Evolutionary conservation across 2,329 filamentous ascomycete genomes (phyloP).

Genomic region (Penicillium sp.): DNA sequence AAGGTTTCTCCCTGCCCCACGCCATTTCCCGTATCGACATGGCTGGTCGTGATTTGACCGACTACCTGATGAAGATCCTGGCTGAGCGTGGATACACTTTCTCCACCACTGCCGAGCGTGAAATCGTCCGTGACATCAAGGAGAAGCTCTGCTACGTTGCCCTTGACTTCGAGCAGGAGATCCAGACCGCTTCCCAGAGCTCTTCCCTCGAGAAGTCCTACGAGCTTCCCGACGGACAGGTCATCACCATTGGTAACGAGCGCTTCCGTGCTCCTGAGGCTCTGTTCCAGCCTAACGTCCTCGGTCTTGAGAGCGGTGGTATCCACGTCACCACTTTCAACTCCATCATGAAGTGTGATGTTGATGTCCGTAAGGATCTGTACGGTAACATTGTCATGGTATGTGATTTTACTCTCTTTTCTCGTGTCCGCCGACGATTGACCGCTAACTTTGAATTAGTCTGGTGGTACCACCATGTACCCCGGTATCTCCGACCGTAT

Average conservation of each 20-base stretch:
- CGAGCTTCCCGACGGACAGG: slow-evolving; percentile 98
- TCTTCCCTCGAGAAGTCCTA: slow-evolving; percentile 99
- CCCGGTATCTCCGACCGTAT: slow-evolving; percentile 99
- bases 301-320: slow-evolving; percentile 97
- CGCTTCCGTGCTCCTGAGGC: slow-evolving; percentile 99
- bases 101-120: slow-evolving; percentile 99
- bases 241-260: slow-evolving; percentile 99
- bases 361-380: slow-evolving; percentile 99
- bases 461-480: slow-evolving; percentile 99
- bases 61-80: slow-evolving; percentile 99
- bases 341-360: slow-evolving; percentile 99
- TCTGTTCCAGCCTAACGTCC: slow-evolving; percentile 97
- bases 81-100: slow-evolving; percentile 99
- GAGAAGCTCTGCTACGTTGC: slow-evolving; percentile 99
- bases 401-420: slow-evolving; percentile 46
- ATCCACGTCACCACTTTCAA: slow-evolving; percentile 99
- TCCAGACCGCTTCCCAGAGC: slow-evolving; percentile 98
- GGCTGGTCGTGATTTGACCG: slow-evolving; percentile 99
- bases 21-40: slow-evolving; percentile 99
- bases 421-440: background rate
- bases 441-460: slow-evolving; percentile 56
- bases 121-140: slow-evolving; percentile 99
- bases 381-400: slow-evolving; percentile 99
- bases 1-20: slow-evolving; percentile 99
- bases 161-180: slow-evolving; percentile 99